Evolutionary conservation across 23 red algal species (phyloP), one percentile per base, ranked within the genome.

Genomic region (Cyanidium caldarium): DNA sequence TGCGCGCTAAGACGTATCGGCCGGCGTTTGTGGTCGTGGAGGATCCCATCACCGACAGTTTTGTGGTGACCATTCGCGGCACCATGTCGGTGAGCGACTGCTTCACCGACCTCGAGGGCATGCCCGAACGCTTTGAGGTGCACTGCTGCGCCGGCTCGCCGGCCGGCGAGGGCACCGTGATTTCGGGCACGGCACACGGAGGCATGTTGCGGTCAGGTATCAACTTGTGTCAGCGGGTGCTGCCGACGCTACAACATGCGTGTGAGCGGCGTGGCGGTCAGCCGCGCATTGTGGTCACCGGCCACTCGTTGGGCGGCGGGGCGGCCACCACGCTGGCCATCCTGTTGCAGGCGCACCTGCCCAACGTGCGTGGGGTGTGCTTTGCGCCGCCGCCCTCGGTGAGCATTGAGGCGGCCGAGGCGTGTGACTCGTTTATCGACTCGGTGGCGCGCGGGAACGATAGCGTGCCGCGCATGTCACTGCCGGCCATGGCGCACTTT

Each of bases 41-140:
- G 31, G 51, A 61, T 28, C 51, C 51, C 10, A 28, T 61, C n/a
- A 61, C 51, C n/a, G 51, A 61, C 51, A 61, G 51, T 28, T 28
- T 75, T 35, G 70, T 75, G 41, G 70, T 75, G 30, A 26, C 70
- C 35, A 39, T 75, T 15, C 70, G 70, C 13, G 70, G 70, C 1
- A 75, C 70, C 14, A 61, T 75, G 40, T 61, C 45, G 30, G 58
- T 75, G 30, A 61, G 45, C 1, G 70, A 75, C 21, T 34, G 35
- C 34, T 45, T 75, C 17, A 75, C 70, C 14, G 70, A 75, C 70
- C 58, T 75, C 37, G 70, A 75, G 39, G 70, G 70, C 17, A 29
- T 21, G 1, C 46, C 38, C 1, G 37, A 20, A 3, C 70, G 37
- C 39, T 46, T 75, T 42, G 41, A 37, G 16, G 58, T 75, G 35